Base-by-base conservation (phyloP, 164 flowering plant species). In the Sedum album region DNA sequence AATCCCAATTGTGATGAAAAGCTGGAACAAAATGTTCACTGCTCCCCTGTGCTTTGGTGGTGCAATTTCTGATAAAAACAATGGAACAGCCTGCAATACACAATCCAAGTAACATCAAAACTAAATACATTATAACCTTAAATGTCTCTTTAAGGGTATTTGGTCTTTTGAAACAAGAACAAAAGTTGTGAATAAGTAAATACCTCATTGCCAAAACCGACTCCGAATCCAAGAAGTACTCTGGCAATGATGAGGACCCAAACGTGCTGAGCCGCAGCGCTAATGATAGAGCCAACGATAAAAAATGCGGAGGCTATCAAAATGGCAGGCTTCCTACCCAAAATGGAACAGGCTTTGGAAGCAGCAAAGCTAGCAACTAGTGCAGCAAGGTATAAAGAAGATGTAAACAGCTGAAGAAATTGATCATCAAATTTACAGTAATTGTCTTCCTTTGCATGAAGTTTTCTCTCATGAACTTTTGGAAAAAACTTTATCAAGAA, bases 191-290 rank as follows among this genome's bases (percentile, higher is more conserved):
- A n/a, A n/a, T n/a, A n/a, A n/a, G n/a, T 53, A 33, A 1, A n/a
- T 77, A 88, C 93, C 80, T 89, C 80, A 67, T 86, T 90, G 39
- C 81, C 91, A 28, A 88, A 88, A 0, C 96, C 91, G 51, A 88
- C 86, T 0, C 96, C 96, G 13, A 74, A 6, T 0, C 93, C 93
- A 10, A 90, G 82, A 31, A 80, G 66, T 48, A 90, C 65, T 57
- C 93, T 75, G 0, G 90, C 96, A 6, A 82, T 0, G 63, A 90
- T 85, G 42, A 88, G 68, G 82, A 83, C 74, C 31, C 9, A 17
- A 0, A 77, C 31, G 18, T 70, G 20, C 2, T 25, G 0, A 2
- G 85, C 86, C 0, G 38, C 69, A 0, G 82, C 77, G 28, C 72
- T 79, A 2, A 87, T 38, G 20, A 48, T 42, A 6, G 76, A 85